phyloP scores from a whole-genome alignment of 371 early-diverging fungal species.

The Circinella umbellata region DNA sequence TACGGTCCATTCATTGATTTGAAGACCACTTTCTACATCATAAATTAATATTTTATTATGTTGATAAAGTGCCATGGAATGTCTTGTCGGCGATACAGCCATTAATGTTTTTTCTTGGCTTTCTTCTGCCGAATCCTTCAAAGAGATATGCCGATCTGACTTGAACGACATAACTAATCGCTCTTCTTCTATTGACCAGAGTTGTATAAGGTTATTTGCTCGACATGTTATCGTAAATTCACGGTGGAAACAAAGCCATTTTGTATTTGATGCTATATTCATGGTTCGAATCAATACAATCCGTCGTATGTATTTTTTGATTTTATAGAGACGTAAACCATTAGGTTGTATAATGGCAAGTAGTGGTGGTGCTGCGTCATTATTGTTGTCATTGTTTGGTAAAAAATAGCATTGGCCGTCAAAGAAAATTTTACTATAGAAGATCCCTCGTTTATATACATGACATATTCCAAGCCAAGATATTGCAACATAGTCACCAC shows the following conservation, averaged over 20 bases:
- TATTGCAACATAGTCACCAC: background rate
- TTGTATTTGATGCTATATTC: background rate
- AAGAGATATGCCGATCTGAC: no score
- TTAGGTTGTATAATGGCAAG: background rate
- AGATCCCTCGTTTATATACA: background rate
- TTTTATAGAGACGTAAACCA: background rate
- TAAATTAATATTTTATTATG: background rate
- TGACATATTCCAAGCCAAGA: slow-evolving; percentile 3
- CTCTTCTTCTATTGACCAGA: slow-evolving; percentile 3
- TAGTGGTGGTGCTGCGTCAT: background rate
- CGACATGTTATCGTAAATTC: background rate
- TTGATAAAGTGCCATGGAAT: background rate
- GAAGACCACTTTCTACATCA: background rate
- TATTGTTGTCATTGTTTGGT: background rate
- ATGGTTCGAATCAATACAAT: background rate
- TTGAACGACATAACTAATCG: background rate
- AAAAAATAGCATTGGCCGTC: slow-evolving; percentile 6
- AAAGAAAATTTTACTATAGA: background rate
- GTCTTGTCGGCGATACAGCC: background rate
- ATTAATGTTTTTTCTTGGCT: background rate
- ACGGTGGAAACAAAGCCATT: background rate
- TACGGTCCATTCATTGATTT: background rate
- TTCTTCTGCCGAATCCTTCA: background rate
- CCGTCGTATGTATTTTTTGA: background rate
- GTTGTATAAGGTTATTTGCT: background rate